Percentiles rank a stretch among this genome's conserved stretches.
Evolutionary conservation across 345 rosid genomes (phyloP).

Genomic region (Noccaea caerulescens): DNA sequence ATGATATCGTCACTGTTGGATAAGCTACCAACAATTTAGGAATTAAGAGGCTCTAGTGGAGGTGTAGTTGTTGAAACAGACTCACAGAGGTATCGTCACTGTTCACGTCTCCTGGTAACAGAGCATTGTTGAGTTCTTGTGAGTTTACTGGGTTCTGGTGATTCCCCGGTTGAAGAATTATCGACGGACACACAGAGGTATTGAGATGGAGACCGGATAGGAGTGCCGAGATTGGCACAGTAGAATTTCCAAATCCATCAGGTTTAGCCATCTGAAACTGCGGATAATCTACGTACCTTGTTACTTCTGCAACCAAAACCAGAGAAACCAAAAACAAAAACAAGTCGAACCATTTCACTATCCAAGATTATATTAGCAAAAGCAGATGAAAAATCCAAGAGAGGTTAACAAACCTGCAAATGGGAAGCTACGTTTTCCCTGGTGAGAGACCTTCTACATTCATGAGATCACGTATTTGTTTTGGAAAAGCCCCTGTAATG

Average conservation of each 20-base stretch:
- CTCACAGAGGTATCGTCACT: not conserved
- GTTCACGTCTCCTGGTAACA: not conserved
- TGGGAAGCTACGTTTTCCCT: conserved; percentile 78
- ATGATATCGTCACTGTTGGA: too few relatives aligned
- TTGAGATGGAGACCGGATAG: too few relatives aligned
- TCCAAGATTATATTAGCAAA: not conserved
- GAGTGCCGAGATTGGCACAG: too few relatives aligned
- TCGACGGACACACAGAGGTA: too few relatives aligned
- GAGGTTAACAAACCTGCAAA: conserved; percentile 60
- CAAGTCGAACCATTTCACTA: conserved; percentile 3
- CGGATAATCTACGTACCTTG: conserved; percentile 47
- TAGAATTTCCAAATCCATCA: conserved; percentile 48
- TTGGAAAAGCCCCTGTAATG: conserved; percentile 84
- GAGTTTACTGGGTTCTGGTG: too few relatives aligned
- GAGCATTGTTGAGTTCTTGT: too few relatives aligned
- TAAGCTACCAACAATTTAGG: too few relatives aligned
- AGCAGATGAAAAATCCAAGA: not conserved
- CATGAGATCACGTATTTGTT: conserved; percentile 88
- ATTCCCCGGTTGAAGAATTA: too few relatives aligned
- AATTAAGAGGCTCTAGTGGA: not conserved
- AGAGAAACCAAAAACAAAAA: not conserved
- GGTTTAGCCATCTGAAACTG: conserved; percentile 49
- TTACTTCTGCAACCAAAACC: conserved; percentile 66
- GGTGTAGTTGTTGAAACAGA: not conserved
- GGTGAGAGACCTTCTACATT: conserved; percentile 80